These are phyloP conservation scores for Aspergillus luchuensis DNA, from an alignment of 2,329 filamentous ascomycete species.

Conservation along the genomic window DNA sequence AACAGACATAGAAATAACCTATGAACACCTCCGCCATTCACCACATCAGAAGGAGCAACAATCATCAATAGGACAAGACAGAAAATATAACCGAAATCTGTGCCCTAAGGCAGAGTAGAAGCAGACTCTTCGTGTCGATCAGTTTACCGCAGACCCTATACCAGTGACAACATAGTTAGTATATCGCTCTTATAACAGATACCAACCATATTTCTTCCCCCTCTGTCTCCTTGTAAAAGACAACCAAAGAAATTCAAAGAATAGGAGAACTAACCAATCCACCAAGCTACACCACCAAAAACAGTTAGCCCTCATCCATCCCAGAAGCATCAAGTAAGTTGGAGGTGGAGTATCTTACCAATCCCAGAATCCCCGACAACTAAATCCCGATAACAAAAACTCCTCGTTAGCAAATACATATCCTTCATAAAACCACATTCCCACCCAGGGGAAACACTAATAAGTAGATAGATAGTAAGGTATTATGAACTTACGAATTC, in stretches of 20 bases:
- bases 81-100: too few relatives aligned
- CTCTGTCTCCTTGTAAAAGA: not conserved
- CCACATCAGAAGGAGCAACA: too few relatives aligned
- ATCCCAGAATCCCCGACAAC: not conserved
- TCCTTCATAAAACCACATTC: too few relatives aligned
- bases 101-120: too few relatives aligned
- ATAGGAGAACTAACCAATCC: not conserved
- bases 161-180: not conserved
- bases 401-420: not conserved
- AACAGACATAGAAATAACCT: too few relatives aligned
- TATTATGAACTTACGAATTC: not conserved
- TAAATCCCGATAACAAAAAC: not conserved
- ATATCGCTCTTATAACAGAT: not conserved
- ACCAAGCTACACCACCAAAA: not conserved
- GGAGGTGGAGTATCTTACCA: not conserved
- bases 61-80: too few relatives aligned
- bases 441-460: too few relatives aligned
- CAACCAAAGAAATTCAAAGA: not conserved
- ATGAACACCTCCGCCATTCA: too few relatives aligned
- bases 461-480: too few relatives aligned
- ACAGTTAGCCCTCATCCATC: not conserved
- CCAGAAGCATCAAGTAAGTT: not conserved
- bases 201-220: too few relatives aligned
- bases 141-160: too few relatives aligned
- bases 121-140: too few relatives aligned